These are phyloP conservation scores for Myxozyma monticola DNA, from an alignment of 805 yeast species.

Conservation along the genomic window DNA sequence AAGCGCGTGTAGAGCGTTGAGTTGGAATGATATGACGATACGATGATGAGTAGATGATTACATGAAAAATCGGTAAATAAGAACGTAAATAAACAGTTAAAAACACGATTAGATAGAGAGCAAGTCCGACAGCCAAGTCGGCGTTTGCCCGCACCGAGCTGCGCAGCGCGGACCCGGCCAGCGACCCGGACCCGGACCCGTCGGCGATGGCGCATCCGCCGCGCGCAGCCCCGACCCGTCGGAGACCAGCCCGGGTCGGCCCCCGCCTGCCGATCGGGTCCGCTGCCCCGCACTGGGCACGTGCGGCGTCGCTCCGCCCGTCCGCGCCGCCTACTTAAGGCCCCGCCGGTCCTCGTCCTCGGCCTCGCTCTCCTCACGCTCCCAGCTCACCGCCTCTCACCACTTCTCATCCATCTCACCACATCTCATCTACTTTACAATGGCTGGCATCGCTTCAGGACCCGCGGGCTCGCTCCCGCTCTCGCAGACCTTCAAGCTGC, in stretches of 20 bases:
- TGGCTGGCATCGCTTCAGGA: constrained; percentile 20
- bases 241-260: constrained; percentile 11
- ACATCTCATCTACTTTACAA: constrained; percentile 3
- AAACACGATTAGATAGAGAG: too few relatives aligned
- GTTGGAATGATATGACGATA: too few relatives aligned
- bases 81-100: too few relatives aligned
- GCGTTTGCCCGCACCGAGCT: too few relatives aligned
- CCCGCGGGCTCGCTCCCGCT: constrained; percentile 14
- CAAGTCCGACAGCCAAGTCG: too few relatives aligned
- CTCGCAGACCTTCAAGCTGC: constrained; percentile 53
- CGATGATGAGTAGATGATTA: too few relatives aligned
- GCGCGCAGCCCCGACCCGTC: constrained; percentile 1
- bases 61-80: too few relatives aligned
- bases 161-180: too few relatives aligned
- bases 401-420: background rate
- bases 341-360: too few relatives aligned
- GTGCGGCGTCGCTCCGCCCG: background rate
- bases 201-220: background rate
- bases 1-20: background rate
- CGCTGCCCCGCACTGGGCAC: constrained; percentile 2
- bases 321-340: too few relatives aligned
- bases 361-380: constrained; percentile 8
- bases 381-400: too few relatives aligned
- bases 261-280: constrained; percentile 1
- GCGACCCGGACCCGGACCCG: too few relatives aligned